These are phyloP conservation scores for Kondoa malvinella DNA, from an alignment of 768 basidiomycete species.

Conservation along the genomic window DNA sequence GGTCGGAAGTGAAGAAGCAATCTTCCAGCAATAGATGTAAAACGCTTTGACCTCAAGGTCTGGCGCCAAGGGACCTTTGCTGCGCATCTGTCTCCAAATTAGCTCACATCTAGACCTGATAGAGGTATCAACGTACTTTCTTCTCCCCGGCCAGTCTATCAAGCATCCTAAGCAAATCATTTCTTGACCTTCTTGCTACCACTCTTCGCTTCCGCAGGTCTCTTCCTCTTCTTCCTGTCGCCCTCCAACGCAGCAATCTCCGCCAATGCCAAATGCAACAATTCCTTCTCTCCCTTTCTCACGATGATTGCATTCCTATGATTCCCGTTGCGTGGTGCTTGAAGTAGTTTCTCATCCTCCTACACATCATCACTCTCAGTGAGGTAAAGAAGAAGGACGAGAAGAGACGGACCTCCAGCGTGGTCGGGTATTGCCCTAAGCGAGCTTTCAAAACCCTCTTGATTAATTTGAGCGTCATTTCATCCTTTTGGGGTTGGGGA, in stretches of 20 bases:
- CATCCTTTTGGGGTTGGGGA: slow-evolving; percentile 53
- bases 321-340: not conserved
- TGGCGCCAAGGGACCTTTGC: too few species aligned
- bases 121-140: too few species aligned
- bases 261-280: slow-evolving; percentile 35
- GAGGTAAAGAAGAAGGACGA: not conserved
- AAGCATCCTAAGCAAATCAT: too few species aligned
- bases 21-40: too few species aligned
- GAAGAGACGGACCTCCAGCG: slow-evolving; percentile 40
- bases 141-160: too few species aligned
- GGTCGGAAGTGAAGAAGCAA: too few species aligned
- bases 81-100: too few species aligned
- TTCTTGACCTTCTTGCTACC: not conserved
- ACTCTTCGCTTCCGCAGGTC: not conserved
- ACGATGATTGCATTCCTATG: slow-evolving; percentile 49
- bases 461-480: slow-evolving; percentile 38
- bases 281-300: slow-evolving; percentile 61
- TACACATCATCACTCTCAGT: not conserved
- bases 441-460: slow-evolving; percentile 40
- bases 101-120: too few species aligned
- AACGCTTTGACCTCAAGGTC: too few species aligned
- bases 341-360: slow-evolving; percentile 40
- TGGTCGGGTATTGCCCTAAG: slow-evolving; percentile 43
- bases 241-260: not conserved
- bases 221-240: not conserved